Evolutionary conservation across 108 stramenopile genomes (phyloP).

Genomic region (Cyclotella baltica): DNA sequence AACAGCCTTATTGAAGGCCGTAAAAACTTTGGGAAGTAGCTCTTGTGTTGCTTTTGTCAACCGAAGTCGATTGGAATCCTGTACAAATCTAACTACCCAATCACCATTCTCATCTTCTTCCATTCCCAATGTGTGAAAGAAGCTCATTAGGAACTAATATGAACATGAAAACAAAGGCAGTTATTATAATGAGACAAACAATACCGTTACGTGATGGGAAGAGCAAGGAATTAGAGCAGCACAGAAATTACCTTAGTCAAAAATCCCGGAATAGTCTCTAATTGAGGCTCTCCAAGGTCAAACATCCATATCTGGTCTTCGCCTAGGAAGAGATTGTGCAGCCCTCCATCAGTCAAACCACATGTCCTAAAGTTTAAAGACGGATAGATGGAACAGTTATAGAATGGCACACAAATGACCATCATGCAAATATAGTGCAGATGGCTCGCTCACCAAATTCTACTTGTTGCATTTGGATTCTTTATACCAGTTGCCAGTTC

Average conservation of each 20-base stretch:
- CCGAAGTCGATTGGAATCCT: constrained; percentile 52
- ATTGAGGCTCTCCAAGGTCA: constrained; percentile 74
- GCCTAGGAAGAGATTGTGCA: constrained; percentile 80
- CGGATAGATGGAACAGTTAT: background rate
- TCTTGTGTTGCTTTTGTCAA: constrained; percentile 65
- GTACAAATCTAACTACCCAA: constrained; percentile 75
- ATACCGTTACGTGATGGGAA: too few species aligned
- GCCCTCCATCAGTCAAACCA: constrained; percentile 82
- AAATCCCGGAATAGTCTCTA: constrained; percentile 76
- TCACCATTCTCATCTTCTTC: constrained; percentile 68
- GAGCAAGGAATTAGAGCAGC: too few species aligned
- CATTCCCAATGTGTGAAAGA: constrained; percentile 84
- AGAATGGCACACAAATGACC: background rate
- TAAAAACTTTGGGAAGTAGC: constrained; percentile 58
- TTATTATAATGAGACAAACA: too few species aligned
- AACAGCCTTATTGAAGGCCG: constrained; percentile 68
- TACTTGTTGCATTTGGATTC: constrained; percentile 54
- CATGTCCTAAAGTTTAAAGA: constrained; percentile 50
- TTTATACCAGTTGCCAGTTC: constrained; percentile 41
- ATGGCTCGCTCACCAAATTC: constrained; percentile 55
- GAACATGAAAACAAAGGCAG: too few species aligned
- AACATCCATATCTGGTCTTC: constrained; percentile 71
- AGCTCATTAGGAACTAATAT: constrained; percentile 74
- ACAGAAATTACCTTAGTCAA: constrained; percentile 67
- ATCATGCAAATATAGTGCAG: background rate